These are phyloP conservation scores for Mycena pura DNA, from an alignment of 768 basidiomycete genomes.

Conservation along the genomic window DNA sequence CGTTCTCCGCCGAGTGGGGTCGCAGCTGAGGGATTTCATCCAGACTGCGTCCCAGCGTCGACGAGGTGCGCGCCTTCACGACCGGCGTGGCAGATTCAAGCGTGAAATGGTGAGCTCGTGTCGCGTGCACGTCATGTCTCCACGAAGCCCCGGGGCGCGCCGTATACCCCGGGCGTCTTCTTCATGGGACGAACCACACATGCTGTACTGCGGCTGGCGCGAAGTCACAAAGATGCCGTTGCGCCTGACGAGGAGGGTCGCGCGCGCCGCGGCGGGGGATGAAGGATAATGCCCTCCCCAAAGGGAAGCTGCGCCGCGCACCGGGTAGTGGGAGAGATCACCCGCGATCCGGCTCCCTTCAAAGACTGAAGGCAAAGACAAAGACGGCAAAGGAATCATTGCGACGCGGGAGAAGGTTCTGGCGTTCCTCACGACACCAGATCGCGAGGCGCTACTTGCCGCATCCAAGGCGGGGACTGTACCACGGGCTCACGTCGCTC, in stretches of 20 bases:
- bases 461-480: slow-evolving; percentile 39
- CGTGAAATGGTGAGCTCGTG: slow-evolving; percentile 70
- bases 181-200: slow-evolving; percentile 98
- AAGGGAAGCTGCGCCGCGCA: slow-evolving; percentile 72
- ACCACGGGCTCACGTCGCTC: slow-evolving; percentile 22
- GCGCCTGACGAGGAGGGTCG: slow-evolving; percentile 47
- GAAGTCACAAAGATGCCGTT: slow-evolving; percentile 84
- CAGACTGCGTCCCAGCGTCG: slow-evolving; percentile 69
- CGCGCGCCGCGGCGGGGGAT: slow-evolving; percentile 28
- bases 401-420: slow-evolving; percentile 81
- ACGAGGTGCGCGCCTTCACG: slow-evolving; percentile 77
- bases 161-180: slow-evolving; percentile 79
- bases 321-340: slow-evolving; percentile 86
- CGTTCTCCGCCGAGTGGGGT: slow-evolving; percentile 91
- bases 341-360: slow-evolving; percentile 64
- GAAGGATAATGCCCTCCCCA: slow-evolving; percentile 52
- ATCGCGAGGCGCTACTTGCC: slow-evolving; percentile 45
- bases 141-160: slow-evolving; percentile 49
- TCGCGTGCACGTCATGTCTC: slow-evolving; percentile 69
- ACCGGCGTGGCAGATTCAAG: slow-evolving; percentile 69
- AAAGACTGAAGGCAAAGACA: slow-evolving; percentile 62
- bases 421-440: slow-evolving; percentile 61
- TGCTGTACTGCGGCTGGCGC: slow-evolving; percentile 98
- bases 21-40: too few relatives aligned
- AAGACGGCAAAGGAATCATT: slow-evolving; percentile 91